Conservation (phyloP, 2,329 filamentous ascomycete genomes). For the Kalmusia sp. region DNA sequence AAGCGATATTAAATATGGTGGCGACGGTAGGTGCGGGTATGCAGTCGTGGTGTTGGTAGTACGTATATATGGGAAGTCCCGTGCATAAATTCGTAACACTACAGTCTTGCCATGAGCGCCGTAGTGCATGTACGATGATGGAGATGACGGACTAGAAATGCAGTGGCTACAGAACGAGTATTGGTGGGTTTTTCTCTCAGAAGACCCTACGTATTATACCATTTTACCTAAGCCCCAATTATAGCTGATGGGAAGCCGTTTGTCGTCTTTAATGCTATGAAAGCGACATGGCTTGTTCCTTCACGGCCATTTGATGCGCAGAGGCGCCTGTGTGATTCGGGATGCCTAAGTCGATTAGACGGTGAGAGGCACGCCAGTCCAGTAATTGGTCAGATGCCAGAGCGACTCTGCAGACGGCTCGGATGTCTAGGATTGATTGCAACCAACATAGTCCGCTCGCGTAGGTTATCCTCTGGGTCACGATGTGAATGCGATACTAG, state of each 20-base stretch:
- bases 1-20: slow-evolving; percentile 4
- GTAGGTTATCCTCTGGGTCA: slow-evolving; percentile 4
- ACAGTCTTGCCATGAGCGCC: slow-evolving; percentile 13
- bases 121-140: slow-evolving; percentile 13
- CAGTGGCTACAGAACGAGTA: slow-evolving; percentile 8
- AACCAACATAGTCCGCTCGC: slow-evolving; percentile 9
- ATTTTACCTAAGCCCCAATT: too few species aligned
- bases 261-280: slow-evolving; percentile 13
- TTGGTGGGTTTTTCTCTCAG: too few species aligned
- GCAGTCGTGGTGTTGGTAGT: slow-evolving; percentile 8
- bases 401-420: slow-evolving; percentile 9
- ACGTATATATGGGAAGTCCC: slow-evolving; percentile 8
- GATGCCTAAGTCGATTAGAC: neutral
- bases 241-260: too few species aligned
- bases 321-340: slow-evolving; percentile 5
- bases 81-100: slow-evolving; percentile 13
- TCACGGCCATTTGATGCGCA: slow-evolving; percentile 19
- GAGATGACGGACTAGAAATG: slow-evolving; percentile 11
- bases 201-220: too few species aligned
- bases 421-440: slow-evolving; percentile 21
- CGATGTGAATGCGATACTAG: neutral
- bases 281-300: slow-evolving; percentile 14
- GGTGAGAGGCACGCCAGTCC: neutral
- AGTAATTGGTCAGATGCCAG: slow-evolving; percentile 4
- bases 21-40: neutral